Base-by-base conservation (phyloP, 345 rosid genomes). In the Carallia brachiata region DNA sequence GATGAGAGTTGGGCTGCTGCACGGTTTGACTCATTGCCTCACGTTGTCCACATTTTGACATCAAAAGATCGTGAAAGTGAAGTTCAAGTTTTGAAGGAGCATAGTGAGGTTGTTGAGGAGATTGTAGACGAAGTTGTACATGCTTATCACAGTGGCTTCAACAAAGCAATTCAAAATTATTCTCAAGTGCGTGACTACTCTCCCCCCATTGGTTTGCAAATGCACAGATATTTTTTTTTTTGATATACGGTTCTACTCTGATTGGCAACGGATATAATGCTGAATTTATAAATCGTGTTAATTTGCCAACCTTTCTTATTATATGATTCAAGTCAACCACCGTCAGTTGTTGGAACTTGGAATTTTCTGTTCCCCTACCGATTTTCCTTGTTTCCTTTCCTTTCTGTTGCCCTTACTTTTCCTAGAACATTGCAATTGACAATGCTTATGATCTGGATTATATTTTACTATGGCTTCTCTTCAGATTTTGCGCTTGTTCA, bases 41-140 rank as follows among this genome's bases (percentile, higher is more conserved):
- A 92, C 78, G 98, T 96, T 48, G 98, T 96, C 52, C 96, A 87
- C 69, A 96, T 92, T 71, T 78, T 96, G 81, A 92, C 99, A 23
- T 96, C 99, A 27, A 90, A 84, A 81, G 97, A 96, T 77, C 96
- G 99, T 54, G 97, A 92, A 75, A 86, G 80, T 68, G 98, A 96
- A 66, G 80, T 84, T 73, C 89, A 75, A 73, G 34, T 79, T 75
- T 80, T 96, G 66, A 96, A 84, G 88, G 97, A 96, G 66, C 96
- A 90, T 76, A 88, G 93, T 69, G 97, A 92, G 79, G 88, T 92
- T 61, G 84, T 96, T 36, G 99, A 96, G 91, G 99, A 96, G 71
- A 92, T 96, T 55, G 99, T 96, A n/a, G 98, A 96, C 83, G 99
- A 92, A 86, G 96, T 96, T 60, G 99, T 96, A 50, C 99, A 96